These are phyloP conservation scores for Microascus cirrosus DNA, from an alignment of 2,329 filamentous ascomycete species.

Conservation along the genomic window DNA sequence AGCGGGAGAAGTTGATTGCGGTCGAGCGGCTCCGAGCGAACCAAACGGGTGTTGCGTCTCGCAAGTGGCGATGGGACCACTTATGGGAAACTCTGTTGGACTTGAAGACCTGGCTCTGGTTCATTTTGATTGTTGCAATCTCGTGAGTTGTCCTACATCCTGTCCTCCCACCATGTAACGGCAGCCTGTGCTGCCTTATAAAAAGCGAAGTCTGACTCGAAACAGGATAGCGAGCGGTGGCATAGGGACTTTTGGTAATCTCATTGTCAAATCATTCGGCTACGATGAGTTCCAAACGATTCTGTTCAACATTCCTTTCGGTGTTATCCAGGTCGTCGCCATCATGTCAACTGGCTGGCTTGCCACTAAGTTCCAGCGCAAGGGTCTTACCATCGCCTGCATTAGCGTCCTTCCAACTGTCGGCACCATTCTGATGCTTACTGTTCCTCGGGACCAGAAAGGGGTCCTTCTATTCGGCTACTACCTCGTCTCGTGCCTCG, in stretches of 20 bases:
- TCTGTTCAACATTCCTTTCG: conserved; percentile 50
- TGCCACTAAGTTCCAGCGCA: conserved; percentile 26
- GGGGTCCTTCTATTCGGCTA: conserved; percentile 38
- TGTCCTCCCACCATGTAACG: too few relatives aligned
- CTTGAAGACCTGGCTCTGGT: conserved; percentile 50
- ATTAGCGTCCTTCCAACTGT: conserved; percentile 24
- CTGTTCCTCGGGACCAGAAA: conserved; percentile 31
- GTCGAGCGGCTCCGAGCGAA: conserved; percentile 43
- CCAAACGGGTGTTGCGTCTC: conserved; percentile 41
- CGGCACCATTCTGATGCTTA: conserved; percentile 35
- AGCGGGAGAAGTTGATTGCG: conserved; percentile 39
- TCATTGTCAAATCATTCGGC: conserved; percentile 49
- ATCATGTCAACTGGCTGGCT: conserved; percentile 45
- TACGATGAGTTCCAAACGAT: conserved; percentile 45
- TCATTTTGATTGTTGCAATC: conserved; percentile 41
- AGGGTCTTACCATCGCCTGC: conserved; percentile 29
- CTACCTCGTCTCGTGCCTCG: conserved; percentile 27
- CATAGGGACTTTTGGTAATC: conserved; percentile 44
- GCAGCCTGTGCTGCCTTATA: too few relatives aligned
- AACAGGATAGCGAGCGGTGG: conserved; percentile 40
- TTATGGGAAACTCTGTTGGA: conserved; percentile 42
- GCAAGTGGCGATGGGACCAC: conserved; percentile 39
- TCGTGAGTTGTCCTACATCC: conserved; percentile 19
- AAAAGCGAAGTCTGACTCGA: too few relatives aligned
- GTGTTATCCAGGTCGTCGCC: conserved; percentile 45